Evolutionary conservation across 2,329 filamentous ascomycete genomes (phyloP).

Genomic region (Aspergillus texensis): DNA sequence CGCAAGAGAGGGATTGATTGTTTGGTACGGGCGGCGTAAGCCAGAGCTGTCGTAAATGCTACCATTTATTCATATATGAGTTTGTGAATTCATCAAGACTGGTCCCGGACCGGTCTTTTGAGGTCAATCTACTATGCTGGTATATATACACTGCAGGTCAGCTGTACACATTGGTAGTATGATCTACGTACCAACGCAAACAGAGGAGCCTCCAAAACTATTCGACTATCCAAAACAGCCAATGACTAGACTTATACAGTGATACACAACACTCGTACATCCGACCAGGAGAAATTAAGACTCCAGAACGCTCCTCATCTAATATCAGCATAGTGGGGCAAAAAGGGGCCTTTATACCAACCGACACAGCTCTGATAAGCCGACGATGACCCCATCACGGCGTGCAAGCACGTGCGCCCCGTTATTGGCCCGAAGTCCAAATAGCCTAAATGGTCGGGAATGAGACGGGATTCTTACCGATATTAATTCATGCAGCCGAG

Average conservation of each 20-base stretch:
- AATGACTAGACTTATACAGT: neutral
- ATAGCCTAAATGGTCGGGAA: neutral
- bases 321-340: neutral
- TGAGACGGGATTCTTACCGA: neutral
- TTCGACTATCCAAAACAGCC: neutral
- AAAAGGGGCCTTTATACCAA: neutral
- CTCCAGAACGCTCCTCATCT: too few relatives aligned
- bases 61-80: neutral
- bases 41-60: neutral
- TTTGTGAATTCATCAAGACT: neutral
- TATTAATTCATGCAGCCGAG: neutral
- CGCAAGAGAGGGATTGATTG: slow-evolving; percentile 37
- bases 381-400: neutral
- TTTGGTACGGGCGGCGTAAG: slow-evolving; percentile 25
- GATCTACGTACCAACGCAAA: neutral
- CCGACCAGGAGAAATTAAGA: neutral
- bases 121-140: neutral
- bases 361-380: neutral
- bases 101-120: neutral
- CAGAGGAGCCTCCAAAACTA: neutral
- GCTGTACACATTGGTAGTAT: neutral
- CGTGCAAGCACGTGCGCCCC: neutral
- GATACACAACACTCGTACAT: neutral
- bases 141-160: neutral
- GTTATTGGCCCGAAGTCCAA: neutral